Percentiles rank a stretch among this genome's conserved stretches.
phyloP scores from a whole-genome alignment of 352 stramenopile genomes.

The Globisporangium viniferum region DNA sequence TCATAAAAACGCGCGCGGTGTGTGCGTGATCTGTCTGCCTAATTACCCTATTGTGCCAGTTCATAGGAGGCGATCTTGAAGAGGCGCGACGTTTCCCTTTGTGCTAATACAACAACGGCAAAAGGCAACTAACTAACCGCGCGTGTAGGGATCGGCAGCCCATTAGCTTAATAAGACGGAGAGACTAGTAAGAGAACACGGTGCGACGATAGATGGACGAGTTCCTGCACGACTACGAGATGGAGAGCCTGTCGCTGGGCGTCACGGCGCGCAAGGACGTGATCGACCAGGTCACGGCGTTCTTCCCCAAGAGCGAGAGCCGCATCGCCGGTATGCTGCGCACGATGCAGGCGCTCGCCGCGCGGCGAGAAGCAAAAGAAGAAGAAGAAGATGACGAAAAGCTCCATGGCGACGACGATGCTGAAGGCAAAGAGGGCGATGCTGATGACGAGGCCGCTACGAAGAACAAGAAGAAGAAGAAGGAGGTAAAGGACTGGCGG shows the following conservation, averaged over 20 bases:
- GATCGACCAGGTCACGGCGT: slow-evolving; percentile 37
- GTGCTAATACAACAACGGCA: neutral
- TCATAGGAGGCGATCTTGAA: slow-evolving; percentile 22
- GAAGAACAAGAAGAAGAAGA: slow-evolving; percentile 4
- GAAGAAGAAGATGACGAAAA: neutral
- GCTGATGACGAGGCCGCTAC: slow-evolving; percentile 4
- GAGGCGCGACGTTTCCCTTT: slow-evolving; percentile 4
- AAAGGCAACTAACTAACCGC: neutral
- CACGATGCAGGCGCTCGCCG: slow-evolving; percentile 46
- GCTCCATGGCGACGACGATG: neutral
- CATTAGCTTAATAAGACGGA: neutral
- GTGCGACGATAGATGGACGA: slow-evolving; percentile 55
- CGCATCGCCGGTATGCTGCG: slow-evolving; percentile 33
- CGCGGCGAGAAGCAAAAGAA: slow-evolving; percentile 21
- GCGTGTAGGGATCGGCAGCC: neutral
- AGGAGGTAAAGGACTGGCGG: slow-evolving; percentile 3
- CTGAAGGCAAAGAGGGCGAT: neutral
- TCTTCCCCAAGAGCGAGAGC: slow-evolving; percentile 37
- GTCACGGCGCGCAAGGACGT: slow-evolving; percentile 63
- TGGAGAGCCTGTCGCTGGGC: slow-evolving; percentile 68
- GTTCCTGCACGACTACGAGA: slow-evolving; percentile 72
- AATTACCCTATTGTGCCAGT: too few species aligned
- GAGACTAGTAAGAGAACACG: neutral
- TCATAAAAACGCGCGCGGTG: too few species aligned
- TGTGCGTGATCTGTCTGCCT: too few species aligned